phyloP scores from a whole-genome alignment of 495 filamentous ascomycete genomes.

The Aspergillus bridgeri region DNA sequence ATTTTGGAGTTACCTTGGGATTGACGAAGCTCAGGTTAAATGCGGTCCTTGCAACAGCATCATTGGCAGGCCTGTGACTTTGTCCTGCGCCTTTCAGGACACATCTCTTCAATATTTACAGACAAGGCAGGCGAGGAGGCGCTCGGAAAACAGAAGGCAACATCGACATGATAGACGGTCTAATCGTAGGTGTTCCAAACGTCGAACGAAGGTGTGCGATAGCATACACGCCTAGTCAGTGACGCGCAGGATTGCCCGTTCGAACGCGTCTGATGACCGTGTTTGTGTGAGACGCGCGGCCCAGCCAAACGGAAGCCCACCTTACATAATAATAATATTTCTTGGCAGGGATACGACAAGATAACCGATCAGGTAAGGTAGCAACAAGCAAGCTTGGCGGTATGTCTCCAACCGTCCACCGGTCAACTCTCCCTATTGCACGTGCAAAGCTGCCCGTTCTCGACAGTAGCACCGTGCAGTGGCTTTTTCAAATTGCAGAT shows the following conservation, averaged over 20 bases:
- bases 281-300: slow-evolving; percentile 2
- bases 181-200: neutral
- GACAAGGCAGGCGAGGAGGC: slow-evolving; percentile 1
- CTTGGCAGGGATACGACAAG: no score
- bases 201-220: slow-evolving; percentile 1
- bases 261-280: slow-evolving; percentile 1
- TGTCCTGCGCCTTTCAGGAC: slow-evolving; percentile 2
- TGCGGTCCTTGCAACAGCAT: neutral
- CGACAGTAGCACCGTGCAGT: no score
- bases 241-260: slow-evolving; percentile 6
- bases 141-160: slow-evolving; percentile 2
- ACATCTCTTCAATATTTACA: neutral
- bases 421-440: no score
- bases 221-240: slow-evolving; percentile 2
- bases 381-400: no score
- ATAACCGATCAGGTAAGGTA: no score
- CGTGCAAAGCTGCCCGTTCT: no score
- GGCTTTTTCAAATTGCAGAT: no score
- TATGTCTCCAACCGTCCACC: no score
- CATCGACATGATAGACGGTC: slow-evolving; percentile 3
- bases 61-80: neutral
- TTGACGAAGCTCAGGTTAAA: neutral
- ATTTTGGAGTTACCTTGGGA: neutral
- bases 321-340: neutral
- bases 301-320: neutral